Base-by-base conservation (phyloP, 2,329 filamentous ascomycete species). In the Microdochium paspali region DNA sequence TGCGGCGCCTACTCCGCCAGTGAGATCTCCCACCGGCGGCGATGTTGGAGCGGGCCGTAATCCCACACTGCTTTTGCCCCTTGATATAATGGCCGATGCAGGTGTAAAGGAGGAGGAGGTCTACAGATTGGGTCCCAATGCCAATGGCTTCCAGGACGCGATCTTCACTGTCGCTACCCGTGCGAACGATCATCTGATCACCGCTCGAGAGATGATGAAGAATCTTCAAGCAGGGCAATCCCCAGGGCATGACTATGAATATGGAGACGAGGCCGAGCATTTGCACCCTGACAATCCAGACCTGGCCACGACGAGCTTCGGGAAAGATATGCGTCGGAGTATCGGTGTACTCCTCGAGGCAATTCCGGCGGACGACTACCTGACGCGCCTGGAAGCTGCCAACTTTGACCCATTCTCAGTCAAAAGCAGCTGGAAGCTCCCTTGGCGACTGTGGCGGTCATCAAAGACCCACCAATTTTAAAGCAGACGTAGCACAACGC, bases 141-240 rank as follows among this genome's bases (percentile, higher is more conserved):
- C 91, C 0, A 73, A 80, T 0, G 90, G 90, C 0, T 73, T 97
- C 18, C 82, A 86, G 51, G 91, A 98, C 64, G 91, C 90, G 3
- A 81, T 97, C 1, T 98, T 97, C 66, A 77, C 81, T 3, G 88
- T 98, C 13, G 93, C 93, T 0, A 98, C 93, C 0, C 80, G 91
- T 31, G 93, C 93, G 6, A 94, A 94, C 60, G 93, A 98, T 62
- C 93, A 98, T 66, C 72, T 98, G 28, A 95, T 96, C 55, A 97
- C 91, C 0, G 91, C 87, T 2, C 76, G 90, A 50, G 88, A 95
- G 63, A 95, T 98, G 90, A 66, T 97, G 50, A 84, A 82, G 59
- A 88, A 87, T 57, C 69, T 95, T 20, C 80, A 80, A 47, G 82
- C 80, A 3, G 88, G 90, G 2, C 69, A 85, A 55, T 82, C 81